These are phyloP conservation scores for Suillus paluster DNA, from an alignment of 768 basidiomycete species.

Conservation along the genomic window DNA sequence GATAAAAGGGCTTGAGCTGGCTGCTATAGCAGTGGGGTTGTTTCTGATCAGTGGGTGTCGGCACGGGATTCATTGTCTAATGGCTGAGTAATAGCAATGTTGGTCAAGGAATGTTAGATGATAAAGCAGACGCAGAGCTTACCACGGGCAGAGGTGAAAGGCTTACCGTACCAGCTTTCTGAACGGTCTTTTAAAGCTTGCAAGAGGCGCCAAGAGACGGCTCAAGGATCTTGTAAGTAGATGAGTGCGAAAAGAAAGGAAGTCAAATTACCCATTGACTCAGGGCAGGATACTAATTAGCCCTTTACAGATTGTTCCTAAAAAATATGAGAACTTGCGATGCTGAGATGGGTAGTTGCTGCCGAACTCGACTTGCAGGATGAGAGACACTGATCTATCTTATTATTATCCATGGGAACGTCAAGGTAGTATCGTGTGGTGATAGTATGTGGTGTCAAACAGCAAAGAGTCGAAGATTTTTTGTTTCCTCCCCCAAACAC, in stretches of 20 bases:
- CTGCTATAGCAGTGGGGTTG: conserved; percentile 16
- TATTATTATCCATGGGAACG: not conserved
- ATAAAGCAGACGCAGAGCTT: not conserved
- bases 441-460: not conserved
- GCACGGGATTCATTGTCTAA: not conserved
- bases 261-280: not conserved
- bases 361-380: not conserved
- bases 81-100: not conserved
- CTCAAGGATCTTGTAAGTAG: not conserved
- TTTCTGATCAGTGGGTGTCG: no score
- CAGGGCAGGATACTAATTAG: not conserved
- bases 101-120: not conserved
- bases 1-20: conserved; percentile 21
- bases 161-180: not conserved
- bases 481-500: not conserved
- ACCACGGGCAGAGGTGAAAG: not conserved
- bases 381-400: not conserved
- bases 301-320: not conserved
- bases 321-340: not conserved
- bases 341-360: not conserved
- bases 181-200: not conserved
- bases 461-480: not conserved
- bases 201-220: not conserved
- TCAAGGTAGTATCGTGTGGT: not conserved
- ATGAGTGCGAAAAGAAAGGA: not conserved